Evolutionary conservation across 805 yeast genomes (phyloP), one percentile per base, ranked within the genome.

Genomic region (Schwanniomyces polymorphus): DNA sequence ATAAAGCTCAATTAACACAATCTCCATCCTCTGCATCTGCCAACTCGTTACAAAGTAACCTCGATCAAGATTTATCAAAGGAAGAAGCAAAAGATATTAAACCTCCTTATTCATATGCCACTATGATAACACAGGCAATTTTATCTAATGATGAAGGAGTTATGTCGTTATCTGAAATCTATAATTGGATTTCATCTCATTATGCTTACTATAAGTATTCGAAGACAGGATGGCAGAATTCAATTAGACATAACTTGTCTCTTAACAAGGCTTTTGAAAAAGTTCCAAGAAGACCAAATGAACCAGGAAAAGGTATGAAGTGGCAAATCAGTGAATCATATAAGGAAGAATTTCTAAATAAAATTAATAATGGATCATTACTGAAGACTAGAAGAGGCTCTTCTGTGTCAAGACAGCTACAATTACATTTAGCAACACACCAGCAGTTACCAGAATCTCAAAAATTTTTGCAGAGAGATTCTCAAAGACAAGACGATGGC

Each of bases 261-360:
- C 75, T 94, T 49, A 94, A 94, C 68, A 94, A 92, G 72, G 98
- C 99, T 12, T 94, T 94, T 70, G 98, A 92, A 60, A 94, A 94
- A 69, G 97, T 92, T 18, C 97, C 98, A 35, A 79, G 99, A 60
- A 81, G 88, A 62, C 91, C 96, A 27, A 86, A 90, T 65, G 98
- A 94, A 70, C 97, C 98, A 0, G 99, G 99, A 14, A 94, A 94
- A 67, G 98, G 99, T 53, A 92, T 94, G 96, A 94, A 94, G 69
- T 94, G 99, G 99, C 95, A 91, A 70, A 91, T 94, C 49, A 83
- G 91, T 52, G 94, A 89, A 35, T 72, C 84, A 41, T 92, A 87
- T 64, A 85, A 86, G 58, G 84, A 84, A 39, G 99, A 94, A 54
- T 91, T 91, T 59, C 68, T 91, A 63, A 80, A 78, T 55, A 88